Evolutionary conservation across 2,329 filamentous ascomycete genomes (phyloP).

Genomic region (Claviceps sp.): DNA sequence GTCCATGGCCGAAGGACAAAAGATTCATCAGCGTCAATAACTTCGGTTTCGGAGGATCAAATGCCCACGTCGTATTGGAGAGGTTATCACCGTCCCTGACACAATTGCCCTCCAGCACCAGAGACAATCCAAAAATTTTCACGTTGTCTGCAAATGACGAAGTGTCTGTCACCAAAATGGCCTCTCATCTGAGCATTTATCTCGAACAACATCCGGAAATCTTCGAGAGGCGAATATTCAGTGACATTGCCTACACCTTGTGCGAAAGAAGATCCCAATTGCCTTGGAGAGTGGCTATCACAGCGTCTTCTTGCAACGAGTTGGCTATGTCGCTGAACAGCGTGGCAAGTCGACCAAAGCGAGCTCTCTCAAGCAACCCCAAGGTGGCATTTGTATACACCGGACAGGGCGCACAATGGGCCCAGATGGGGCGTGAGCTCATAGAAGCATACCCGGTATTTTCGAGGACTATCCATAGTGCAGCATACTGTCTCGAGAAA

Average conservation of each 20-base stretch:
- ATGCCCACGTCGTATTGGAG: conserved; percentile 29
- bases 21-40: conserved; percentile 36
- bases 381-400: conserved; percentile 24
- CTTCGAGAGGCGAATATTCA: conserved; percentile 28
- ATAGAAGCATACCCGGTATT: conserved; percentile 22
- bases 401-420: conserved; percentile 27
- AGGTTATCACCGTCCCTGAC: background rate
- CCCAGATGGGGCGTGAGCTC: conserved; percentile 24
- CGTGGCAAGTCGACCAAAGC: conserved; percentile 2
- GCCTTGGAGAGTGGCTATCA: conserved; percentile 29
- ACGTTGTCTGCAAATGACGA: conserved; percentile 27
- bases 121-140: conserved; percentile 22
- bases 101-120: background rate
- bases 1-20: conserved; percentile 34
- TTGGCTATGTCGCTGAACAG: conserved; percentile 30
- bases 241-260: conserved; percentile 34
- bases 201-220: conserved; percentile 28
- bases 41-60: conserved; percentile 34
- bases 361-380: conserved; percentile 8
- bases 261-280: conserved; percentile 30
- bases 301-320: conserved; percentile 29
- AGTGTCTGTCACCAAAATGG: conserved; percentile 15
- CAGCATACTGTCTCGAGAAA: conserved; percentile 17
- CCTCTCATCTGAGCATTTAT: conserved; percentile 22
- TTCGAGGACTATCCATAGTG: conserved; percentile 16